A percentile compares a stretch with the other conserved stretches of the same genome.
These are phyloP conservation scores for Coemansia sp. DNA, from an alignment of 192 early-diverging fungal species.

Conservation along the genomic window DNA sequence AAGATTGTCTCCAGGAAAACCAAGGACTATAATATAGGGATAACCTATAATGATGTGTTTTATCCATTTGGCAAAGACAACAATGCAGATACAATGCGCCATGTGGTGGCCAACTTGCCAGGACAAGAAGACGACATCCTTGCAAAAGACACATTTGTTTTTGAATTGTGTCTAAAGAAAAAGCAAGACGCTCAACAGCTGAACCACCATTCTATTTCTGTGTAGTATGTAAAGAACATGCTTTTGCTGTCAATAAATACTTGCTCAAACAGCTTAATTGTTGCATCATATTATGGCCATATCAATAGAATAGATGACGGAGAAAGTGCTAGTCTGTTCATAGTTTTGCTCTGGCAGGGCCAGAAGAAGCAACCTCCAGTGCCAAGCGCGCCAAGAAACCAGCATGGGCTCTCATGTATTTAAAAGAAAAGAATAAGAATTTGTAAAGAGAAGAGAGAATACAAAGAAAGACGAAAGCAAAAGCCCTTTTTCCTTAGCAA, in stretches of 20 bases:
- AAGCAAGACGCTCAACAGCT: background rate
- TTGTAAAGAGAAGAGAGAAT: background rate
- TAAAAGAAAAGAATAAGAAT: background rate
- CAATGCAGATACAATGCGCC: background rate
- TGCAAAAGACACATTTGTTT: background rate
- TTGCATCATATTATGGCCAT: no score
- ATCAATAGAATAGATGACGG: no score
- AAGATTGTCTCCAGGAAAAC: background rate
- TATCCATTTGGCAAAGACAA: background rate
- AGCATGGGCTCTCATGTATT: background rate
- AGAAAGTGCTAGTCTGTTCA: no score
- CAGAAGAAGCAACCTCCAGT: no score
- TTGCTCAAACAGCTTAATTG: no score
- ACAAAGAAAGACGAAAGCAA: background rate
- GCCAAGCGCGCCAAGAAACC: background rate
- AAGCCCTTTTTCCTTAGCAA: background rate
- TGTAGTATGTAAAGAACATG: no score
- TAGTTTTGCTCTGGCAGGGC: no score
- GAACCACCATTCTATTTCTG: no score
- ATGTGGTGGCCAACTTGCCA: background rate
- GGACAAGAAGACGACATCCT: background rate
- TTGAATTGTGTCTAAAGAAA: background rate
- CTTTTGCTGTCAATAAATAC: no score
- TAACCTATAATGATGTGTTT: background rate
- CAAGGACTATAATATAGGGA: background rate